Conservation (phyloP, 768 basidiomycete species). For the Pulveroboletus ravenelii region DNA sequence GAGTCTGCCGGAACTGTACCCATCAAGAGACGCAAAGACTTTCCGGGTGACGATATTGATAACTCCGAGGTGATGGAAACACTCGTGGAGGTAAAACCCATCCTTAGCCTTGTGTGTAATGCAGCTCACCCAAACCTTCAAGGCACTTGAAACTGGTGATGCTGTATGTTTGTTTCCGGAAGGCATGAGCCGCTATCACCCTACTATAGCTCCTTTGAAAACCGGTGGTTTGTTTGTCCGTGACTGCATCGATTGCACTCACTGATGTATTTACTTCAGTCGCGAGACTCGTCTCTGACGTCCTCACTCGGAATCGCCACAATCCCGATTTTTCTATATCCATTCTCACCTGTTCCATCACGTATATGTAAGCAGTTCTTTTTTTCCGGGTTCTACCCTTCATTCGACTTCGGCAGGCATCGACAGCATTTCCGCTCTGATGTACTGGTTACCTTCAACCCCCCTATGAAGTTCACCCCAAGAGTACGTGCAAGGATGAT, state of each 20-base stretch:
- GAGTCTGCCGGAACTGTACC: slow-evolving; percentile 86
- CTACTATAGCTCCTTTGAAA: slow-evolving; percentile 82
- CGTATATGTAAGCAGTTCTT: slow-evolving; percentile 58
- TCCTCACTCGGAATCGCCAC: slow-evolving; percentile 62
- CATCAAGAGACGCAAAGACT: slow-evolving; percentile 72
- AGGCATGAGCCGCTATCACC: slow-evolving; percentile 81
- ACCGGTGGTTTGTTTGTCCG: slow-evolving; percentile 61
- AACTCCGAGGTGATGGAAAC: slow-evolving; percentile 67
- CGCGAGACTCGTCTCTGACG: slow-evolving; percentile 75
- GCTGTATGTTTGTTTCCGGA: slow-evolving; percentile 84
- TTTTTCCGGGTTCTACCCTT: background rate
- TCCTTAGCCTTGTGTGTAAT: background rate
- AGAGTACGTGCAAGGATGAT: slow-evolving; percentile 38
- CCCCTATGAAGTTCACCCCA: slow-evolving; percentile 60
- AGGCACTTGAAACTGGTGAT: slow-evolving; percentile 75
- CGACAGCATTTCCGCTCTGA: slow-evolving; percentile 85
- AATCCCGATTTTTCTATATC: slow-evolving; percentile 68
- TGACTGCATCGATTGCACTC: background rate
- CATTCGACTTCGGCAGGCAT: slow-evolving; percentile 46
- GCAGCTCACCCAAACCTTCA: slow-evolving; percentile 10
- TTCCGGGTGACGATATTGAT: slow-evolving; percentile 47
- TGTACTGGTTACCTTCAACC: slow-evolving; percentile 78
- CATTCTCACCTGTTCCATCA: slow-evolving; percentile 73
- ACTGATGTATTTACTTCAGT: slow-evolving; percentile 39
- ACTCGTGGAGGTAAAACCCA: slow-evolving; percentile 53